Evolutionary conservation across 2,329 filamentous ascomycete genomes (phyloP).

Genomic region (Verticillium klebahnii): DNA sequence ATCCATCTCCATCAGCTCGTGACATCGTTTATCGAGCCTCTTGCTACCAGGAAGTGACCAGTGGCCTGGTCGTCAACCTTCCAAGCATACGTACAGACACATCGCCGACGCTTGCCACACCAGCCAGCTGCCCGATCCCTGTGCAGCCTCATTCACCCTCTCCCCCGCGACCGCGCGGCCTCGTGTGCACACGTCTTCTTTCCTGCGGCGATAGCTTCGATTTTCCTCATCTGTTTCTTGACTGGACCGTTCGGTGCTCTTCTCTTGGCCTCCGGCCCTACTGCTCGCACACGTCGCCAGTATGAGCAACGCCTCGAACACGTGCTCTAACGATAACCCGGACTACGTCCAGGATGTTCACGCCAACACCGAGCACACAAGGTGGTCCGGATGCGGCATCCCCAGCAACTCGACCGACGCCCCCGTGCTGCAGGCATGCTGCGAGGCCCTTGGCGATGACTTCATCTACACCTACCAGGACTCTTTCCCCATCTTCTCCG

Average conservation of each 20-base stretch:
- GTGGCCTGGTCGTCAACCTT: too few relatives aligned
- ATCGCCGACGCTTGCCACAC: too few relatives aligned
- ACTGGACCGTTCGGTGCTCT: not conserved
- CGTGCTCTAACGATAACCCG: not conserved
- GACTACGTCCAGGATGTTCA: not conserved
- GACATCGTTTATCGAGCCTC: too few relatives aligned
- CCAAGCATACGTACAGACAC: too few relatives aligned
- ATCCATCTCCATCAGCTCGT: not conserved
- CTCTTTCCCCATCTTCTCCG: constrained; percentile 1
- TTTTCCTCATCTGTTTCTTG: not conserved
- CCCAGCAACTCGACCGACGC: not conserved
- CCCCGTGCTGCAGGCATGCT: not conserved
- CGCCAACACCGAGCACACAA: not conserved
- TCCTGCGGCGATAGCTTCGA: not conserved
- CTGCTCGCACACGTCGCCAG: not conserved
- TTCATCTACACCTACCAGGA: not conserved
- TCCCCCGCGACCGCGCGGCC: not conserved
- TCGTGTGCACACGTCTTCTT: not conserved
- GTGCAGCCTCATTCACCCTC: too few relatives aligned
- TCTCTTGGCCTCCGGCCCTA: not conserved
- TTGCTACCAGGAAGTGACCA: too few relatives aligned
- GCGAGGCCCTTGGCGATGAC: constrained; percentile 1
- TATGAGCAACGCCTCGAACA: constrained; percentile 1
- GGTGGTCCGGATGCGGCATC: constrained; percentile 1
- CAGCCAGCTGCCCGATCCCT: too few relatives aligned